phyloP scores from a whole-genome alignment of 1,139 yeast genomes.

The Kurtzmaniella quercitrusa region DNA sequence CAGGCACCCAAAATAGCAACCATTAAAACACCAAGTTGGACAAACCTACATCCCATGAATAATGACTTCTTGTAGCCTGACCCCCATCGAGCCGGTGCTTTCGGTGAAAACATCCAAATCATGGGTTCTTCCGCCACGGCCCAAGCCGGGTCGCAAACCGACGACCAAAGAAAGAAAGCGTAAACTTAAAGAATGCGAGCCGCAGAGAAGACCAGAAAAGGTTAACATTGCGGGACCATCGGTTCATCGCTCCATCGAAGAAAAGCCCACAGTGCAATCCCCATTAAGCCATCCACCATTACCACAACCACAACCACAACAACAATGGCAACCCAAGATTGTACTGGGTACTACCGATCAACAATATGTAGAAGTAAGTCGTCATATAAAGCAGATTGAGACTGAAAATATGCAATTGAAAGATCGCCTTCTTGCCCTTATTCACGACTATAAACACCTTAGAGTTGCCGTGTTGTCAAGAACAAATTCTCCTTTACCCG shows the following conservation, averaged over 20 bases:
- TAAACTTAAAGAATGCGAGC: slow-evolving; percentile 3
- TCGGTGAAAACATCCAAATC: slow-evolving; percentile 15
- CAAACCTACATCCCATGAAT: background rate
- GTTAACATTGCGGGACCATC: background rate
- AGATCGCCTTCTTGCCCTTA: slow-evolving; percentile 31
- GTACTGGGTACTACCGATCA: slow-evolving; percentile 2
- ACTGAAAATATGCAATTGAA: slow-evolving; percentile 37
- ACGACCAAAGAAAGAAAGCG: slow-evolving; percentile 7
- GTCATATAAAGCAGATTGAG: slow-evolving; percentile 27
- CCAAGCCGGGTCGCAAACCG: slow-evolving; percentile 17
- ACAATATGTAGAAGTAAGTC: slow-evolving; percentile 7
- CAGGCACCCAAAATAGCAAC: background rate
- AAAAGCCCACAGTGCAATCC: background rate
- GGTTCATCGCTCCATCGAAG: background rate
- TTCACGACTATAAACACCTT: slow-evolving; percentile 41
- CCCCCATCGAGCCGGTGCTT: slow-evolving; percentile 1
- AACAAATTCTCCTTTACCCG: slow-evolving; percentile 6
- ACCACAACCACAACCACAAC: background rate
- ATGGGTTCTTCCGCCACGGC: slow-evolving; percentile 21
- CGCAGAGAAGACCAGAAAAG: background rate
- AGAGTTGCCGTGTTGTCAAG: slow-evolving; percentile 23
- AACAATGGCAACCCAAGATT: slow-evolving; percentile 1
- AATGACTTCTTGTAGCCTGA: background rate
- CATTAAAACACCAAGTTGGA: too few species aligned
- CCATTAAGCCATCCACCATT: background rate